Evolutionary conservation across 768 basidiomycete genomes (phyloP).

Genomic region (Termitomyces sp.): DNA sequence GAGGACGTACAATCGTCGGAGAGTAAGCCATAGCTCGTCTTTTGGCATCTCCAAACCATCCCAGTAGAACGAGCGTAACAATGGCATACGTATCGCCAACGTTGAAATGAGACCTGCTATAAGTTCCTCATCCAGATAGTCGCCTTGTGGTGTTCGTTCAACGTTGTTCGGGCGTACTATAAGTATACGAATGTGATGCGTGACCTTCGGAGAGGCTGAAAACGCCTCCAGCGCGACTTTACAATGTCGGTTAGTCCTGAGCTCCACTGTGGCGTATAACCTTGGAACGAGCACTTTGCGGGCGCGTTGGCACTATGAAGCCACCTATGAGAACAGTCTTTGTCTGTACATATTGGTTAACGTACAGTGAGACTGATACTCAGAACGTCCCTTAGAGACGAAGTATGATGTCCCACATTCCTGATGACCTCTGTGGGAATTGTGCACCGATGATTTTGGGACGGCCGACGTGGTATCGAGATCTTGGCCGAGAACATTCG

Average conservation of each 20-base stretch:
- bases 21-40: constrained; percentile 31
- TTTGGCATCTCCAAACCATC: constrained; percentile 35
- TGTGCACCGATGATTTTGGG: constrained; percentile 3
- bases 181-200: constrained; percentile 26
- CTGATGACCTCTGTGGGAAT: constrained; percentile 23
- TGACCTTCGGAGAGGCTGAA: constrained; percentile 30
- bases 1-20: constrained; percentile 23
- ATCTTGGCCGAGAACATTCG: constrained; percentile 16
- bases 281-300: constrained; percentile 24
- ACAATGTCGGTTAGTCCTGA: constrained; percentile 31
- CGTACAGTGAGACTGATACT: constrained; percentile 27
- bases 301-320: constrained; percentile 26
- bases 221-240: constrained; percentile 44
- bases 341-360: background rate
- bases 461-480: background rate
- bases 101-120: constrained; percentile 27
- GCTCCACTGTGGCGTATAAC: constrained; percentile 32
- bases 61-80: constrained; percentile 33
- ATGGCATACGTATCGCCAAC: constrained; percentile 21
- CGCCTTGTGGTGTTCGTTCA: constrained; percentile 31
- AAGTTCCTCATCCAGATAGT: constrained; percentile 28
- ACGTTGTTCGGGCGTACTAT: constrained; percentile 30
- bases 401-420: constrained; percentile 23
- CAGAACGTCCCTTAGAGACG: constrained; percentile 24
- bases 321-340: background rate